Percentiles rank a stretch among this genome's conserved stretches.
phyloP scores from a whole-genome alignment of 371 early-diverging fungal species.

The Blakeslea trispora region DNA sequence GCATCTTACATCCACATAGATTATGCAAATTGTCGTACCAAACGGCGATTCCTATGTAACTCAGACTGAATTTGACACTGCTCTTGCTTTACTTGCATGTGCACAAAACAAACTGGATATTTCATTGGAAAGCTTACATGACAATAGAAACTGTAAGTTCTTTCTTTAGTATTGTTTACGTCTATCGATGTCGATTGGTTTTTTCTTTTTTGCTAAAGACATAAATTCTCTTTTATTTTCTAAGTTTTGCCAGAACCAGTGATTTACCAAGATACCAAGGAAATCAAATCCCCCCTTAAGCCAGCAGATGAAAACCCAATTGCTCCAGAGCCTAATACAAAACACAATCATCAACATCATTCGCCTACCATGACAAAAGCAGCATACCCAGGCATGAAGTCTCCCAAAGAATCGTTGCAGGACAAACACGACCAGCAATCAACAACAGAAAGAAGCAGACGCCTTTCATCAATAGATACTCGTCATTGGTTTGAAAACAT shows the following conservation, averaged over 20 bases:
- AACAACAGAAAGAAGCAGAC: neutral
- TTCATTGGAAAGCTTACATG: constrained; percentile 28
- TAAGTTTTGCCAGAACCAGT: constrained; percentile 34
- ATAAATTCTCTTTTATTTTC: too few species aligned
- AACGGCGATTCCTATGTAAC: constrained; percentile 54
- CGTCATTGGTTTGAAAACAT: constrained; percentile 53
- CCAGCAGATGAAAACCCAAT: constrained; percentile 4
- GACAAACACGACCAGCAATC: neutral
- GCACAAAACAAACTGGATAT: constrained; percentile 71
- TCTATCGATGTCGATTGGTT: too few species aligned
- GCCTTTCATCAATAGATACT: constrained; percentile 16
- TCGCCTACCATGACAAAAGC: neutral
- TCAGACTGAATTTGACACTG: constrained; percentile 66
- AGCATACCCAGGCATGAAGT: constrained; percentile 24
- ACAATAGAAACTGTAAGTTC: constrained; percentile 34
- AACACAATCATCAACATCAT: constrained; percentile 2
- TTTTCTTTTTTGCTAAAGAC: too few species aligned
- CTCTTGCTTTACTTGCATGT: constrained; percentile 66
- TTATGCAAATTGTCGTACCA: constrained; percentile 47
- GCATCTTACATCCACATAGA: constrained; percentile 21
- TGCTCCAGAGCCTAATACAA: constrained; percentile 10
- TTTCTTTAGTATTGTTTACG: too few species aligned
- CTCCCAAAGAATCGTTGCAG: constrained; percentile 1
- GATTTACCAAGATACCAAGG: constrained; percentile 7
- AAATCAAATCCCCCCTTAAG: constrained; percentile 6